Evolutionary conservation across 495 filamentous ascomycete species (phyloP), one percentile per base, ranked within the genome.

Genomic region (Penicillium samsonianum): DNA sequence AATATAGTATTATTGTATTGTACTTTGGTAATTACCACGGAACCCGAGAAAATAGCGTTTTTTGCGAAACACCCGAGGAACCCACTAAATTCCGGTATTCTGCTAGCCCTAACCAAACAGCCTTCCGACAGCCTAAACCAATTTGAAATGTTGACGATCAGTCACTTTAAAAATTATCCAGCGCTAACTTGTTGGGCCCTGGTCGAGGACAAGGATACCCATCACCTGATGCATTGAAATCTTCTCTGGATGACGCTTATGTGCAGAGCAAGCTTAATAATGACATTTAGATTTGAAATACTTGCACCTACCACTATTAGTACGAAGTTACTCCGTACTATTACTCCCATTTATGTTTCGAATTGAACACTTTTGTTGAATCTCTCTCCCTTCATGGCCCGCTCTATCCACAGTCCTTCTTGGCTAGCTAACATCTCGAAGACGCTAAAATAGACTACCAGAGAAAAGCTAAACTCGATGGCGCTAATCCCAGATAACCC

Each of bases 401-500:
- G 10, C 26, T 33, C 17, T 37, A 14, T 50, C 25, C 25, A 30
- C 50, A 14, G 12, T 5, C 31, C 30, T 40, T 30, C 19, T 22
- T 10, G 25, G 26, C 37, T 53, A 31, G 16, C 9, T 7, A 43
- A 17, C 38, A 11, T 30, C 1, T 9, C 17, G 25, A 35, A 22
- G n/a, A 37, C 45, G 38, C 22, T 50, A 42, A 35, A 23, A 40
- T 14, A 17, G 16, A 50, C 3, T 7, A 25, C 9, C 20, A 57
- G 12, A 26, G 4, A 20, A 8, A 23, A 37, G 12, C 17, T 25
- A 26, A 31, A 4, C 2, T 10, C 8, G 48, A 38, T 51, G 19
- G 26, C 16, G 40, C 5, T 40, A 43, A 2, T 46, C 30, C n/a
- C 11, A 33, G 51, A 59, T 35, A 60, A 59, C 56, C 60, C 60